Percentiles rank a stretch among this genome's conserved stretches.
phyloP scores from a whole-genome alignment of 352 stramenopile species.

The Globisporangium mamillatum region DNA sequence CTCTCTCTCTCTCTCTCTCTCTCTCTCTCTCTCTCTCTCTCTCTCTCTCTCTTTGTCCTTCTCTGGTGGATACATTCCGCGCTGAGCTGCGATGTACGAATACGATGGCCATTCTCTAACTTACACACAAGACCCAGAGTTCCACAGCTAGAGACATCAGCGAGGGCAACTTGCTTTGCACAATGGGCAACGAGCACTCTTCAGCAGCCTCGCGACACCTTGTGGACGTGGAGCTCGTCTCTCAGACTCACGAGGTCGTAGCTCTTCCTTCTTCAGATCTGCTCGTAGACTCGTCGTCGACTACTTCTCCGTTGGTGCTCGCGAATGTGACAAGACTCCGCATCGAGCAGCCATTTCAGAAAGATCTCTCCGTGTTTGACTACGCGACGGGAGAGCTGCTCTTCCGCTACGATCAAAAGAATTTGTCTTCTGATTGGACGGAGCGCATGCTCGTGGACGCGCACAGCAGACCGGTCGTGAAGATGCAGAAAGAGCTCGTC shows the following conservation, averaged over 20 bases:
- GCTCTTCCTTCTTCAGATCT: neutral
- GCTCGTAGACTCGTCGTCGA: neutral
- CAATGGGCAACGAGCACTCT: neutral
- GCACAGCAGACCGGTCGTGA: neutral
- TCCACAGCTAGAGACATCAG: neutral
- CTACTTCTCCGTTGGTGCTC: neutral
- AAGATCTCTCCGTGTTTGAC: neutral
- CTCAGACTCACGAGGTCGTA: neutral
- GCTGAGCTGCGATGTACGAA: too few species aligned
- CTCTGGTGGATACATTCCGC: neutral
- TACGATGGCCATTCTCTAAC: neutral
- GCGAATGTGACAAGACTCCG: neutral
- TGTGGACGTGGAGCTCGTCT: neutral
- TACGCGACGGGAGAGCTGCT: neutral
- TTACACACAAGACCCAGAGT: neutral
- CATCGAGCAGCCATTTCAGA: neutral
- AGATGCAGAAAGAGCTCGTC: constrained; percentile 3
- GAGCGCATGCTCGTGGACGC: constrained; percentile 1
- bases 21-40: too few species aligned
- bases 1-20: too few species aligned
- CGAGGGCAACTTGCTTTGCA: neutral
- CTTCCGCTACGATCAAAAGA: neutral
- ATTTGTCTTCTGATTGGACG: neutral
- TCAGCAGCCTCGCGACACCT: neutral
- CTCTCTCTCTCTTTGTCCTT: neutral